Conservation (phyloP, 257 asterid species). For the Solanum etuberosum region DNA sequence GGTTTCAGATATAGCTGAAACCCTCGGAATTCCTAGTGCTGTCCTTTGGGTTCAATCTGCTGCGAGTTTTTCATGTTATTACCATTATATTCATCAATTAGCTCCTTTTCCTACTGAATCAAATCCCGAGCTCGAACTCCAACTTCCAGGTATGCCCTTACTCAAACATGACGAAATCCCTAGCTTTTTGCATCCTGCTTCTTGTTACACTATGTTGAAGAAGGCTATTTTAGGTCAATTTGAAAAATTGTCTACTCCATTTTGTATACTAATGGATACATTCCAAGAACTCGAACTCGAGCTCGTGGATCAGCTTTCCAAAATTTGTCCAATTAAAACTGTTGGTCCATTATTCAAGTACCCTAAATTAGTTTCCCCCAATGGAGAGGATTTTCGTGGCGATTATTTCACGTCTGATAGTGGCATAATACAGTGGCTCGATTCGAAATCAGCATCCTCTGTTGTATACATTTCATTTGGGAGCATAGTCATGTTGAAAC, state of each 20-base stretch:
- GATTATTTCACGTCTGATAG: constrained; percentile 35
- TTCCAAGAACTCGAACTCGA: constrained; percentile 49
- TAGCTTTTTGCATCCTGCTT: constrained; percentile 40
- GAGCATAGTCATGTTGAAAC: constrained; percentile 40
- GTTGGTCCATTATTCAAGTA: constrained; percentile 61
- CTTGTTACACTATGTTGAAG: constrained; percentile 15
- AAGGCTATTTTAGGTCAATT: constrained; percentile 46
- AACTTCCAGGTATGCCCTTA: constrained; percentile 46
- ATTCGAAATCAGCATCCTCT: constrained; percentile 30
- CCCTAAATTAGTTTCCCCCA: not conserved
- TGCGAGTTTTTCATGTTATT: constrained; percentile 52
- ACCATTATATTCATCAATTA: constrained; percentile 25
- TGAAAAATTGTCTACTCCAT: constrained; percentile 29
- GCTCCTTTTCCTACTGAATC: constrained; percentile 44
- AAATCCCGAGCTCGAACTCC: constrained; percentile 31
- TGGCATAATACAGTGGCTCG: constrained; percentile 42
- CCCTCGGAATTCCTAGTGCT: constrained; percentile 43
- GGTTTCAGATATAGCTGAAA: constrained; percentile 58
- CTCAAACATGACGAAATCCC: constrained; percentile 61
- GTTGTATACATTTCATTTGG: constrained; percentile 85
- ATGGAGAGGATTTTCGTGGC: constrained; percentile 8
- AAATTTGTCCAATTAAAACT: constrained; percentile 35
- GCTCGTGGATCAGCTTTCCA: constrained; percentile 26
- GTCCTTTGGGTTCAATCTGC: constrained; percentile 73
- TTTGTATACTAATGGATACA: constrained; percentile 56